Base-by-base conservation (phyloP, 2,329 filamentous ascomycete species). In the Fusarium napiforme region DNA sequence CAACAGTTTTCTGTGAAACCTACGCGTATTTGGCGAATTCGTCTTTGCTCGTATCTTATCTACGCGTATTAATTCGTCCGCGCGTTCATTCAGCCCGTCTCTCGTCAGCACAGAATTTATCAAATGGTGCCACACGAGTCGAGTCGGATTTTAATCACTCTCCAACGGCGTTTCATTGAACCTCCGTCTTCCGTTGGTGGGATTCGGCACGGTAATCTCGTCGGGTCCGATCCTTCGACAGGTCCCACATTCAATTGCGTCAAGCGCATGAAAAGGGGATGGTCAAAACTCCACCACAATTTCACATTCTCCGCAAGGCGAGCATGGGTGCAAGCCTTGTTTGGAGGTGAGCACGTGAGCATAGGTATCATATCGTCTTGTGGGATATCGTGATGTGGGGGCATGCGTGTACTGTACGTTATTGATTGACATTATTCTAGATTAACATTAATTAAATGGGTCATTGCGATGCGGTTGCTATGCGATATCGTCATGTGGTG, bases 371-470 rank as follows among this genome's bases (percentile, higher is more conserved):
- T 19, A 12, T 18, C 47, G 47, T 56, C 14, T 42, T 40, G 58
- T 60, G 58, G 58, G 58, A 59, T 32, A 39, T 56, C 55, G 55
- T 36, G 12, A 58, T 21, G 55, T 58, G 55, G 40, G 55, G 55
- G 18, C 5, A 9, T 57, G 21, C 43, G 23, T 49, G 40, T 49
- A 37, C 26, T 49, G 40, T 49, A 50, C 26, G 19, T 47, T 47
- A 16, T 30, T 47, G 45, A n/a, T 50, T 49, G 40, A 23, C 40
- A 58, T 58, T 49, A 59, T 50, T 36, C 40, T 59, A 50, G 42
- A 59, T 59, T 59, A 59, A 50, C 56, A 59, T 59, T 59, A 58
- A 49, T 23, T 58, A 58, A 36, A 34, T 58, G 37, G 42, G 50
- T 50, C 56, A 37, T 50, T 59, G 34, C 19, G 45, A 23, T 52